Conservation (phyloP, 1,284 basidiomycete genomes). For the Ganoderma leucocontextum region DNA sequence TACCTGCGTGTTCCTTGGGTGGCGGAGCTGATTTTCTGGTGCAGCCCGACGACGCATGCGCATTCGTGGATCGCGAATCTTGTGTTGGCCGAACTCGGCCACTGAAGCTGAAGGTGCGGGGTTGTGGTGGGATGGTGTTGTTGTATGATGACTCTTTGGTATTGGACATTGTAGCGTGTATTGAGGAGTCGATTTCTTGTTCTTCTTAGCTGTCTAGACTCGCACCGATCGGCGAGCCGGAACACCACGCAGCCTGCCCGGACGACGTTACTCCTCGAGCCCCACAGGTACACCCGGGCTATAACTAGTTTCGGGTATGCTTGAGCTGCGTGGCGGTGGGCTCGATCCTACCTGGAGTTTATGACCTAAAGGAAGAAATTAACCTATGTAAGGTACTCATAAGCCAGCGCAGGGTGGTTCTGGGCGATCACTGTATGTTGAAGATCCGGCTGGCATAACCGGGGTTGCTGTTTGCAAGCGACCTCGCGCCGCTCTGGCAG, state of each 20-base stretch:
- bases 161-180: background rate
- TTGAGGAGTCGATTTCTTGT: background rate
- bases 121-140: background rate
- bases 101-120: background rate
- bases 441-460: too few relatives aligned
- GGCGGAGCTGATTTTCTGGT: background rate
- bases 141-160: background rate
- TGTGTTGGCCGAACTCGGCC: conserved; percentile 4
- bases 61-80: conserved; percentile 22
- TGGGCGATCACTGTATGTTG: too few relatives aligned
- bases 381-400: too few relatives aligned
- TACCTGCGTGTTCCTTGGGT: background rate
- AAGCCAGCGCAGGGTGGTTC: too few relatives aligned
- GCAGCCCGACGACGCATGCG: conserved; percentile 19
- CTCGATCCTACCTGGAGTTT: too few relatives aligned
- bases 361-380: too few relatives aligned
- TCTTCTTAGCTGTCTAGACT: background rate
- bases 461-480: too few relatives aligned
- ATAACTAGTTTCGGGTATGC: too few relatives aligned
- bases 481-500: too few relatives aligned
- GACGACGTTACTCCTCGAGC: too few relatives aligned
- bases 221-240: background rate
- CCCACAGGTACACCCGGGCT: too few relatives aligned
- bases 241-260: background rate
- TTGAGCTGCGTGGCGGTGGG: too few relatives aligned